Conservation (phyloP, 805 yeast genomes). For the Candida nanaspora region DNA sequence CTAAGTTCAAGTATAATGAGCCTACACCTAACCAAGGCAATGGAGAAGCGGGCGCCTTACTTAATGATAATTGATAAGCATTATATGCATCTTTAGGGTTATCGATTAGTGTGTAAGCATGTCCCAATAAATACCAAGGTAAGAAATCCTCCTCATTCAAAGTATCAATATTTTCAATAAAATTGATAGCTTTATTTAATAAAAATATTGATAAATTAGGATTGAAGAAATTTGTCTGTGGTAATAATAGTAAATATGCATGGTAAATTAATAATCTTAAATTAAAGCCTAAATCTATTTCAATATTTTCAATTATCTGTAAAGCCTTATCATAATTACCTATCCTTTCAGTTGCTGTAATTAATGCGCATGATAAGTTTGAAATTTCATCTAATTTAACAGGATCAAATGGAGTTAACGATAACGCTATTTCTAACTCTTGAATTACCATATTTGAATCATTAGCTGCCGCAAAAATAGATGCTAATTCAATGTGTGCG, state of each 20-base stretch:
- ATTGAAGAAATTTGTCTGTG: constrained; percentile 21
- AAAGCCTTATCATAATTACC: constrained; percentile 44
- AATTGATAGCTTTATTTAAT: constrained; percentile 25
- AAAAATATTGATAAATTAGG: constrained; percentile 31
- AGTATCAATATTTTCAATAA: constrained; percentile 3
- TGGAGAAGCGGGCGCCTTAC: constrained; percentile 46
- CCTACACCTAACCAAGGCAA: constrained; percentile 65
- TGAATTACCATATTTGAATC: constrained; percentile 41
- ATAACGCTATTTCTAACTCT: constrained; percentile 43
- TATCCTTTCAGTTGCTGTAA: constrained; percentile 43
- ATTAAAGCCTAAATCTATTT: constrained; percentile 35
- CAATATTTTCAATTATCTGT: constrained; percentile 41
- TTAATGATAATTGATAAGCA: constrained; percentile 45
- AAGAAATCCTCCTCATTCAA: constrained; percentile 40
- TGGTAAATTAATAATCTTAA: constrained; percentile 40
- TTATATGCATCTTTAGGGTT: constrained; percentile 48
- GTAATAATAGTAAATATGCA: constrained; percentile 40
- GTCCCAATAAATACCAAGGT: constrained; percentile 51
- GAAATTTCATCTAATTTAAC: constrained; percentile 38
- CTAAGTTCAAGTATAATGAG: constrained; percentile 46
- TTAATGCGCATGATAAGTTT: constrained; percentile 46
- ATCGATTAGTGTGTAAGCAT: constrained; percentile 39
- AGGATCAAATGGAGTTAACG: constrained; percentile 39
- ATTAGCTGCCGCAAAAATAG: constrained; percentile 44
- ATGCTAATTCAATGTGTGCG: constrained; percentile 50